Evolutionary conservation across 495 filamentous ascomycete genomes (phyloP).

Genomic region (Penicillium soppii): DNA sequence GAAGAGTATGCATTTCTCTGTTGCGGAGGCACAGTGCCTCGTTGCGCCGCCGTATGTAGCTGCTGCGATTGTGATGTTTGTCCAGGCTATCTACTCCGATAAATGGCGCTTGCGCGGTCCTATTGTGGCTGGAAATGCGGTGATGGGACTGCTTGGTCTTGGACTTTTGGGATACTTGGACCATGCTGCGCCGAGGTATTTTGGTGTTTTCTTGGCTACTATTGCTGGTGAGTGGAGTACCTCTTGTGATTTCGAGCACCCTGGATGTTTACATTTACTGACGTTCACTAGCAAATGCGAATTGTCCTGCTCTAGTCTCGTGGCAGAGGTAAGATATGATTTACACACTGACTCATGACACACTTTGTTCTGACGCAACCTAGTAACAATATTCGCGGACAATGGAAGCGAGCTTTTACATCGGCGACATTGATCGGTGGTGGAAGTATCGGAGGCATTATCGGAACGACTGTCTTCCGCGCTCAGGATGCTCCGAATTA

Average conservation of each 20-base stretch:
- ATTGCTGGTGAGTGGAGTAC: not conserved
- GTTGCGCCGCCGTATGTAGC: slow-evolving; percentile 57
- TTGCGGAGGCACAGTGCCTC: slow-evolving; percentile 53
- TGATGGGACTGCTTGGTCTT: not conserved
- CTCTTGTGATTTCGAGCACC: not conserved
- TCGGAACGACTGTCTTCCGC: slow-evolving; percentile 52
- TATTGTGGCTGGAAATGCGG: slow-evolving; percentile 48
- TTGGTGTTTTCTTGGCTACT: slow-evolving; percentile 3
- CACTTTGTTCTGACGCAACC: slow-evolving; percentile 30
- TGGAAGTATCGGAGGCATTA: slow-evolving; percentile 54
- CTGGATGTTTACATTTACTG: slow-evolving; percentile 9
- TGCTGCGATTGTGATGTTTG: slow-evolving; percentile 50
- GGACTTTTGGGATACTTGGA: not conserved
- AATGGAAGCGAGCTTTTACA: slow-evolving; percentile 59
- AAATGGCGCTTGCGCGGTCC: slow-evolving; percentile 50
- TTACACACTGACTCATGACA: not conserved
- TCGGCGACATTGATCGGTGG: slow-evolving; percentile 45
- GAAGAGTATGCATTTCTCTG: slow-evolving; percentile 59
- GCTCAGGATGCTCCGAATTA: slow-evolving; percentile 50
- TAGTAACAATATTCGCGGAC: slow-evolving; percentile 57
- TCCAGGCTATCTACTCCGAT: slow-evolving; percentile 28
- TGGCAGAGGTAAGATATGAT: slow-evolving; percentile 11
- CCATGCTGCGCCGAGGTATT: not conserved
- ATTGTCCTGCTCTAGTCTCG: slow-evolving; percentile 14
- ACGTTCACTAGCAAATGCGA: slow-evolving; percentile 2